Evolutionary conservation across 202 grass and related monocot genomes (phyloP), one percentile per base, ranked within the genome.

Genomic region (Bolboschoenoplectus hybrid): DNA sequence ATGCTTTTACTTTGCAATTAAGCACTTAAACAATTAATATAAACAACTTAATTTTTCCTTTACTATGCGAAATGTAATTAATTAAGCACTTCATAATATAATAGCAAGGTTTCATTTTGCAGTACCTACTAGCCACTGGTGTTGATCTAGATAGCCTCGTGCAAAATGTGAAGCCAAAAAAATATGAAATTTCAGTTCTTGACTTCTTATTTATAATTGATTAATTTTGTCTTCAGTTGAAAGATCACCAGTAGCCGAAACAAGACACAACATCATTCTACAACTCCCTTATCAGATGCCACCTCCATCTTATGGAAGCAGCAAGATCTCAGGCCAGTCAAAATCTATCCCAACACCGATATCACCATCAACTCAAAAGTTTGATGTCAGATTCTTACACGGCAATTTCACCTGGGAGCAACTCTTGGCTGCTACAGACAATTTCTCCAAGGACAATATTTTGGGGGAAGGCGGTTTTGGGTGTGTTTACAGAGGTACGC

Each of bases 381-480:
- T 53, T 1, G 34, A 39, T 40, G 5, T 34, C 32, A 26, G 35
- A 52, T 80, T 61, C 53, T 60, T 35, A 58, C 49, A 58, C 75
- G 89, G 88, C 83, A 86, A 87, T 1, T 98, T 96, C 89, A 85
- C 93, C 63, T 96, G 92, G 67, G 93, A 96, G 35, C 93, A 98
- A 89, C 89, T 98, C 41, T 89, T 84, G 9, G 19, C 64, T 7
- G 93, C 89, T 7, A 96, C 97, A 43, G 82, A 85, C 57, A 87
- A 88, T 2, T 98, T 98, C 86, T 80, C 93, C 10, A 9, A 71
- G 80, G 64, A n/a, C 32, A 98, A 98, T 80, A 44, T 98, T 34
- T 63, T 98, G n/a, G 93, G 97, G 19, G 91, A 98, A 85, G 96
- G 97, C 6, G 97, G 97, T 58, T 98, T 91, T 85, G 97, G 92